Conservation (phyloP, 441 rosid genomes). For the Metrosideros polymorpha region DNA sequence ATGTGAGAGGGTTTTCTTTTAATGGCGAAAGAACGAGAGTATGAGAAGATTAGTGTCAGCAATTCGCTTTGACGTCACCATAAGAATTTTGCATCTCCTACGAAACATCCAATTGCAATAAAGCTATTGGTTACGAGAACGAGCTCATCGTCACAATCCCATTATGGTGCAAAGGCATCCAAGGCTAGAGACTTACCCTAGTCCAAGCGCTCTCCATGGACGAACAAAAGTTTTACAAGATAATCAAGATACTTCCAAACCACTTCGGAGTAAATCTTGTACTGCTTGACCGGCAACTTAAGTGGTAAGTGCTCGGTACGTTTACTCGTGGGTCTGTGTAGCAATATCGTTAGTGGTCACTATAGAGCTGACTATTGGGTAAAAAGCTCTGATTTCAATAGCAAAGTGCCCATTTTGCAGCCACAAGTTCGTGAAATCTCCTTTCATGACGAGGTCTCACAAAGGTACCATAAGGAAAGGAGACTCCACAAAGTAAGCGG, state of each 20-base stretch:
- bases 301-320: not conserved
- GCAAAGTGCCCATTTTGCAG: not conserved
- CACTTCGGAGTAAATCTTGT: not conserved
- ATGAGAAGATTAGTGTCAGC: rapidly evolving
- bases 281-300: not conserved
- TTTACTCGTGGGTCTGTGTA: not conserved
- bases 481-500: not conserved
- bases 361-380: not conserved
- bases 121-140: not conserved
- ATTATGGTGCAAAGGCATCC: not conserved
- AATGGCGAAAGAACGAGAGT: not conserved
- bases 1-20: too few relatives aligned
- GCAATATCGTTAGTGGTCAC: not conserved
- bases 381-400: not conserved
- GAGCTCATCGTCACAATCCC: not conserved
- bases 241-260: not conserved
- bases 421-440: not conserved
- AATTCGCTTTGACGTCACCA: not conserved
- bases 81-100: not conserved
- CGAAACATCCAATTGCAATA: not conserved
- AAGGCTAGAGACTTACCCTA: not conserved
- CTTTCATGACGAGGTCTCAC: not conserved
- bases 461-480: not conserved
- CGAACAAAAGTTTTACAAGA: not conserved
- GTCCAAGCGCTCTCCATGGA: not conserved